Base-by-base conservation (phyloP, 257 asterid species). In the Vinca minor region DNA sequence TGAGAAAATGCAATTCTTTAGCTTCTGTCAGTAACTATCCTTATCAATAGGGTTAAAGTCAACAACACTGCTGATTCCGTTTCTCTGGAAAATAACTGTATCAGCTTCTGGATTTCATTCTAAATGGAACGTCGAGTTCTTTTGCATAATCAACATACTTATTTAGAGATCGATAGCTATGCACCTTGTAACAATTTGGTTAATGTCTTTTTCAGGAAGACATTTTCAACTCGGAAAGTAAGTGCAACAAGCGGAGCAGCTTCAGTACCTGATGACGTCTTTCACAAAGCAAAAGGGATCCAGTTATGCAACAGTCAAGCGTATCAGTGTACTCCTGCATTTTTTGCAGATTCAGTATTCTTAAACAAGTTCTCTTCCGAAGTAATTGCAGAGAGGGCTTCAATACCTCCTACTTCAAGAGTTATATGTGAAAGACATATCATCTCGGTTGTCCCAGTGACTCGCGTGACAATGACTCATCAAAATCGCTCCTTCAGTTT, bases 261-360 rank as follows among this genome's bases (percentile, higher is more conserved):
- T 10, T 93, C 99, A 5, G 99, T 93, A 62, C 99, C 97, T 14
- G 99, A 89, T 23, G 95, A 85, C 0, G 95, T 93, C 21, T 93
- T 89, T 79, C 95, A 87, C 85, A 69, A 86, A 71, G 99, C 97
- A 42, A 85, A 87, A 77, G 99, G 99, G 25, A 84, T 85, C 47
- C 97, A 89, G 81, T 65, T 93, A 78, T 89, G 88, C 94, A 93
- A 89, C 62, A 87, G 87, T 23, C 99, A 93, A 63, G 97, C 96
- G 8, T 78, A 89, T 75, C 95, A 87, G 59, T 93, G 97, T 65
- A 81, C 90, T 18, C 97, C 99, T 13, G 97, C 99, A 66, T 89
- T 72, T 58, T 93, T 93, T 39, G 96, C 96, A 0, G 97, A 93
- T 69, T 85, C 97, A 0, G 86, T 83, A 69, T 85, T 80, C 81